Evolutionary conservation across 352 stramenopile species (phyloP), one percentile per base, ranked within the genome.

Genomic region (Phytophthora chlamydospora): DNA sequence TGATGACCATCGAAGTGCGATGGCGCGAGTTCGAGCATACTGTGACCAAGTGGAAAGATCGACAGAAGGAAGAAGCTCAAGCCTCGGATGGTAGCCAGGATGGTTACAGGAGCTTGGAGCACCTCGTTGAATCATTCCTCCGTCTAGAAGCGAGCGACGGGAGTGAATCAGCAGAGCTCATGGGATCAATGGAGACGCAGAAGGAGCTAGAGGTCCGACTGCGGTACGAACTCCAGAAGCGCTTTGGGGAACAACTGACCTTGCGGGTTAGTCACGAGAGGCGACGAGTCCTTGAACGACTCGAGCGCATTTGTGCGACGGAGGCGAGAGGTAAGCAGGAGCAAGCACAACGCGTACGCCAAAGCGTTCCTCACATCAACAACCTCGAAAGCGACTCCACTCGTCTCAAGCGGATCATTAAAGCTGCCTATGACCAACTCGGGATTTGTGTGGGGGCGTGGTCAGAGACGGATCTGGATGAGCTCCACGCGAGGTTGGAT

Each of bases 231-330:
- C 87, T 80, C 29, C 77, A 89, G 44, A 68, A 52, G 39, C 76
- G 68, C 6, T 89, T 82, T 55, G 48, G 76, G 24, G 69, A 87
- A 0, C 80, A 85, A 61, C 47, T 91, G 3, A 83, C 78, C 27
- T 21, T 85, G 16, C 75, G 82, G 5, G 57, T 89, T 12, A 85
- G 60, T 31, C 70, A 86, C 44, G 82, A 91, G 52, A 69, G 79
- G 42, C 80, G 75, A 27, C 75, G 74, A 8, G 52, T 89, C 8
- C 57, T 91, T 0, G 68, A 78, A 10, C 66, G 68, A 1, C 74
- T 89, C 6, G 79, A 88, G n/a, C 70, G 71, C 32, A 57, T 88
- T 14, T 89, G 77, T 14, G 52, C 58, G 29, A 32, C 24, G 2
- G 64, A 73, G 43, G 44, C 58, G 35, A 58, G 51, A 19, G 48